phyloP scores from a whole-genome alignment of 768 basidiomycete genomes.

The Naganishia onofrii region DNA sequence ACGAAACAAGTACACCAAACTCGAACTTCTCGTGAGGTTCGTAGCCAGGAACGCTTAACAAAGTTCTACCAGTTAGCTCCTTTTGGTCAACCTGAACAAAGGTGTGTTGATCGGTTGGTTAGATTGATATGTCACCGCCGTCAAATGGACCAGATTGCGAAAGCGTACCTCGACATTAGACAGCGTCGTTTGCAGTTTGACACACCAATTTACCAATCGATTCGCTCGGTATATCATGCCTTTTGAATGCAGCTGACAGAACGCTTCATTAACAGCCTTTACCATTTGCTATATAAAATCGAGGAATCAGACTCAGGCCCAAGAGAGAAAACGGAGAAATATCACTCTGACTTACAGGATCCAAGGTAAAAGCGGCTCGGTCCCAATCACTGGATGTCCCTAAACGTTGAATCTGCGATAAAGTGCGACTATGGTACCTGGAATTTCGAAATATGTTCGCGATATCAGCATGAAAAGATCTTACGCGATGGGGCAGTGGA shows the following conservation, averaged over 20 bases:
- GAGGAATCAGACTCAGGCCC: not conserved
- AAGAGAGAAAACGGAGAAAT: not conserved
- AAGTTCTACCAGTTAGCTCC: constrained; percentile 74
- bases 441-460: not conserved
- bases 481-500: not conserved
- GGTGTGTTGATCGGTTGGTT: not conserved
- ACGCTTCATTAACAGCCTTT: constrained; percentile 84
- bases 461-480: no score
- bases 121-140: not conserved
- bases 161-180: constrained; percentile 85
- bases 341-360: constrained; percentile 60
- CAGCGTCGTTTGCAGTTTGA: constrained; percentile 86
- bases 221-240: constrained; percentile 93
- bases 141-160: not conserved
- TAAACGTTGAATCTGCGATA: constrained; percentile 77
- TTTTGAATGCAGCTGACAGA: constrained; percentile 85
- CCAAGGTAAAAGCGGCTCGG: constrained; percentile 92
- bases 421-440: constrained; percentile 91
- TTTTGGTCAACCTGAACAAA: constrained; percentile 78
- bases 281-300: constrained; percentile 61
- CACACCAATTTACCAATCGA: constrained; percentile 97
- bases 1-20: constrained; percentile 94
- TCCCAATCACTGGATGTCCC: constrained; percentile 95
- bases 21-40: constrained; percentile 93
- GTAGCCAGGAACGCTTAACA: constrained; percentile 89